Percentiles rank a stretch among this genome's conserved stretches.
These are phyloP conservation scores for Phragmites australis DNA, from an alignment of 176 grass and related monocot species.

Conservation along the genomic window DNA sequence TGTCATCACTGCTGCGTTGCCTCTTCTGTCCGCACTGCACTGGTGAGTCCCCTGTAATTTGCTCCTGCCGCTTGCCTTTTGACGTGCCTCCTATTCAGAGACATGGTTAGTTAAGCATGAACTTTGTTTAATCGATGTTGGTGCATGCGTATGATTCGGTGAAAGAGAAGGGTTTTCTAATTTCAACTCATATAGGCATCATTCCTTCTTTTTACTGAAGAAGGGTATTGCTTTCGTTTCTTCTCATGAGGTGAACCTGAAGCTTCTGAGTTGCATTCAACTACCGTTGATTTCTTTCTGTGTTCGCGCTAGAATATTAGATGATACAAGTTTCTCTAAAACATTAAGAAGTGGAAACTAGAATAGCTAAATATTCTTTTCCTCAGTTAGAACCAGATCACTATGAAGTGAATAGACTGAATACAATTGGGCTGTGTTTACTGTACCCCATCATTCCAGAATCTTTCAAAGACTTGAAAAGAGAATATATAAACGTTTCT, in stretches of 20 bases:
- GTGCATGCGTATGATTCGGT: neutral
- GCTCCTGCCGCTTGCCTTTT: conserved; percentile 64
- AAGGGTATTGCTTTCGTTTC: neutral
- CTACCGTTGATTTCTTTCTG: neutral
- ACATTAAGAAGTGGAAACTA: neutral
- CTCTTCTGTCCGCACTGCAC: conserved; percentile 54
- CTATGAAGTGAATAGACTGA: conserved; percentile 10
- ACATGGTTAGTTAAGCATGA: conserved; percentile 26
- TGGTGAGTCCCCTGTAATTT: conserved; percentile 39
- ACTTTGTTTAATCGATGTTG: neutral
- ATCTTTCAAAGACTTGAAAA: conserved; percentile 22
- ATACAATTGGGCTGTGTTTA: no score
- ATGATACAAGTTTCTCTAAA: neutral
- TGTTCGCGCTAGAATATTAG: neutral
- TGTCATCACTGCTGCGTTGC: conserved; percentile 41
- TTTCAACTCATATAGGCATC: neutral
- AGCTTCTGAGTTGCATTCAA: neutral
- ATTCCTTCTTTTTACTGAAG: neutral
- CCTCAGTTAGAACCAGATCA: neutral
- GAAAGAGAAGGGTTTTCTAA: neutral
- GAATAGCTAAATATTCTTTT: neutral
- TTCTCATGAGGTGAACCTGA: neutral
- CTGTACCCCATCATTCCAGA: conserved; percentile 11
- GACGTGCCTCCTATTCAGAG: conserved; percentile 55
- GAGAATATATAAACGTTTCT: neutral